Conservation (phyloP, 805 yeast species). For the Spathaspora hagerdaliae region DNA sequence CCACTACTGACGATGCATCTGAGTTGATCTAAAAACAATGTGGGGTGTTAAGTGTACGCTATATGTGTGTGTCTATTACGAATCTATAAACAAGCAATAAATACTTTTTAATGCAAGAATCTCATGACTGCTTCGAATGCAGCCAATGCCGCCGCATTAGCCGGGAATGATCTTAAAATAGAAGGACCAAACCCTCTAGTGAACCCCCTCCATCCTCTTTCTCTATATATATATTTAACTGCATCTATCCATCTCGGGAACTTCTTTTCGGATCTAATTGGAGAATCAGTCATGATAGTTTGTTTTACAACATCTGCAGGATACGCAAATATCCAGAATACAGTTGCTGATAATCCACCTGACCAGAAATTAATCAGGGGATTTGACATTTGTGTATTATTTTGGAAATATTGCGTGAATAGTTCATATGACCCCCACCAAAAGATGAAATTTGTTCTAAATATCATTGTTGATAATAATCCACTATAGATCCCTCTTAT, state of each 20-base stretch:
- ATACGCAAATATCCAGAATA: slow-evolving; percentile 86
- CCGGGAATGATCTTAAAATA: slow-evolving; percentile 81
- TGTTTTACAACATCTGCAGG: slow-evolving; percentile 89
- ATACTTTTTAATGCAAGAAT: slow-evolving; percentile 22
- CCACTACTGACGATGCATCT: neutral
- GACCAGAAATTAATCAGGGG: slow-evolving; percentile 85
- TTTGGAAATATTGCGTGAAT: slow-evolving; percentile 64
- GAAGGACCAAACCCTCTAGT: slow-evolving; percentile 80
- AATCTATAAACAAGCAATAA: neutral
- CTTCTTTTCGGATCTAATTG: slow-evolving; percentile 55
- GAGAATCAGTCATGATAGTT: slow-evolving; percentile 75
- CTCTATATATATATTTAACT: slow-evolving; percentile 58
- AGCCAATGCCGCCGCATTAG: slow-evolving; percentile 89
- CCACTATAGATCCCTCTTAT: slow-evolving; percentile 77
- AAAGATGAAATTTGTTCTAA: slow-evolving; percentile 79
- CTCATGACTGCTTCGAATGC: slow-evolving; percentile 86
- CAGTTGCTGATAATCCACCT: slow-evolving; percentile 83
- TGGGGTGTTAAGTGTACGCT: too few relatives aligned
- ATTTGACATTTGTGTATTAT: slow-evolving; percentile 59
- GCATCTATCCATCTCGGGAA: slow-evolving; percentile 73
- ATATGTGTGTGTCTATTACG: neutral
- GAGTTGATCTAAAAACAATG: neutral
- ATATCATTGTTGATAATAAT: slow-evolving; percentile 77
- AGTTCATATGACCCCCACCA: slow-evolving; percentile 95
- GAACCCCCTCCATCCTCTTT: slow-evolving; percentile 66